phyloP scores from a whole-genome alignment of 768 basidiomycete genomes.

The Tricholoma hemisulphureum region DNA sequence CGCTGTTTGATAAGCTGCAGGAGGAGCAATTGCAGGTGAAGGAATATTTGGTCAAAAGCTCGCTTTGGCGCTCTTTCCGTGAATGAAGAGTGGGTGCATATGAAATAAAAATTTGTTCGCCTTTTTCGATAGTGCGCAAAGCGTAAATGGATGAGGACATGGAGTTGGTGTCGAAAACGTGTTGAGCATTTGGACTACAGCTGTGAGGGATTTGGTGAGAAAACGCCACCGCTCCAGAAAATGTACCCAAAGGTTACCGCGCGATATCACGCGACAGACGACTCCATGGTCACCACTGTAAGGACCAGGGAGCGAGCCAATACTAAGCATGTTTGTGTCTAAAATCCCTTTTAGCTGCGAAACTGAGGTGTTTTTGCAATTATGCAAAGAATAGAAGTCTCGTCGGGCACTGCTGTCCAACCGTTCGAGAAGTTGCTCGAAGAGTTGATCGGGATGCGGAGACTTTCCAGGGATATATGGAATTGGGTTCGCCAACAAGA shows the following conservation, averaged over 20 bases:
- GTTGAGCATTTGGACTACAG: background rate
- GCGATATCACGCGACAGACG: background rate
- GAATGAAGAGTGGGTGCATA: background rate
- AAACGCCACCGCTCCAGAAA: too few species aligned
- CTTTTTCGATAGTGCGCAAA: conserved; percentile 1
- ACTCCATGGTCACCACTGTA: background rate
- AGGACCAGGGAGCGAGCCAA: background rate
- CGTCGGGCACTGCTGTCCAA: background rate
- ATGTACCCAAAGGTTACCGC: background rate
- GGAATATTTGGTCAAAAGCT: background rate
- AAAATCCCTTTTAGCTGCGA: background rate
- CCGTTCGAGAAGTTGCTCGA: background rate
- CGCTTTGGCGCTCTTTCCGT: background rate
- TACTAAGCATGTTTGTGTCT: background rate
- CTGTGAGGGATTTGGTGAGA: background rate
- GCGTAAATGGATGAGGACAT: background rate
- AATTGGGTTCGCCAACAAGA: too few species aligned
- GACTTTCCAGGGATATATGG: too few species aligned
- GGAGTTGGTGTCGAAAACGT: background rate
- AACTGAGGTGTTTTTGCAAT: background rate
- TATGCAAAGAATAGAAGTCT: background rate
- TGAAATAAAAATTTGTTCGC: background rate
- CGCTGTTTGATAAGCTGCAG: background rate
- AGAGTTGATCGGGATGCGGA: too few species aligned
- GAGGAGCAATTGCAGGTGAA: background rate